Conservation (phyloP, 2,329 filamentous ascomycete genomes). For the Paecilomyces fulvus region DNA sequence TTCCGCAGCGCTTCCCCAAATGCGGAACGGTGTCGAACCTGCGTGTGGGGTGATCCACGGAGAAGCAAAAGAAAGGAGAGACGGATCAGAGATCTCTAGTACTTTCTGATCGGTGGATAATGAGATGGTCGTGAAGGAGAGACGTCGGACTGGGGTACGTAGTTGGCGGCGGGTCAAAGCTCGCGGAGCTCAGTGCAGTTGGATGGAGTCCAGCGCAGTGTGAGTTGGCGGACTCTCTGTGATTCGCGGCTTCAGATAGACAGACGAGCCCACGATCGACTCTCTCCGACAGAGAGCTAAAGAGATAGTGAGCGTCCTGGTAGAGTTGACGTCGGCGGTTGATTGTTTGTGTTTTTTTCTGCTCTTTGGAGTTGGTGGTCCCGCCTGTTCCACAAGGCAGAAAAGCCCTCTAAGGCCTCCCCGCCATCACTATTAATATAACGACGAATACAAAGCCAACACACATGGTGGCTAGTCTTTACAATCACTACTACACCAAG, state of each 20-base stretch:
- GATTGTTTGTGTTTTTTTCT: neutral
- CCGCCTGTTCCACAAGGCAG: neutral
- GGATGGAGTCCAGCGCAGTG: neutral
- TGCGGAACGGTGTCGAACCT: neutral
- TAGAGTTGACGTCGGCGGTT: neutral
- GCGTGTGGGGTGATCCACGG: neutral
- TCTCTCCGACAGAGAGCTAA: neutral
- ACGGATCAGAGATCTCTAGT: neutral
- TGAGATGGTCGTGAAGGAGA: neutral
- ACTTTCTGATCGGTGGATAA: neutral
- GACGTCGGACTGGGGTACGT: neutral
- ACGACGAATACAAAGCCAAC: neutral
- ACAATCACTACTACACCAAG: neutral
- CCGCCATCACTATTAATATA: neutral
- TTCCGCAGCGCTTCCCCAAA: neutral
- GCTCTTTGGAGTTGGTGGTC: neutral
- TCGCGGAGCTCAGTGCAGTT: neutral
- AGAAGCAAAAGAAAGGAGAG: neutral
- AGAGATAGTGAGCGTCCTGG: neutral
- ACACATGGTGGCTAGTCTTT: neutral
- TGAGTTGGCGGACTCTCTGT: neutral
- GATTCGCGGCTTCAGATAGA: neutral
- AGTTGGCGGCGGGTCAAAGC: neutral
- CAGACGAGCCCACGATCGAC: neutral
- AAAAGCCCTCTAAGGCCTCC: neutral